Base-by-base conservation (phyloP, 768 basidiomycete genomes). In the Serendipita sp. region DNA sequence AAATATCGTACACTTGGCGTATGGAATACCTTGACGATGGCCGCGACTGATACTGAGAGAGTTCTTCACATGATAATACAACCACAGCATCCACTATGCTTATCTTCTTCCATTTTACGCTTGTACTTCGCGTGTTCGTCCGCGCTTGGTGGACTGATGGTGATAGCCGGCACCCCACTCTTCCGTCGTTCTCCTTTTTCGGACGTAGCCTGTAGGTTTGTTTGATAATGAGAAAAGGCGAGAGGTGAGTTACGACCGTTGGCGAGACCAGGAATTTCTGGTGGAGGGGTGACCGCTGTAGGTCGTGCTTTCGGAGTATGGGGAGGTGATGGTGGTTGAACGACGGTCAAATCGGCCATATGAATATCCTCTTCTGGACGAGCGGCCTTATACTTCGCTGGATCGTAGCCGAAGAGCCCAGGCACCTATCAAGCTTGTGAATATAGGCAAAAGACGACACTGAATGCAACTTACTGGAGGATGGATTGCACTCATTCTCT, bases 341-440 rank as follows among this genome's bases (percentile, higher is more conserved):
- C 69, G 55, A 67, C 64, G 50, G 43, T 11, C 16, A 88, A 85
- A 67, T 88, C 86, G 69, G 81, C 78, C 83, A 87, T 81, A 18
- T 77, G 78, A 58, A 86, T 83, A 62, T 69, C 79, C 29, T 73
- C 70, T 34, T 74, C 74, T 23, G 64, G 69, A 53, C 75, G 78
- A 66, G 76, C 75, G 8, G 78, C 77, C 5, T 83, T 81, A 69
- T 85, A 83, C 73, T 90, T 91, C 4, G 83, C 76, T 63, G 81
- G 79, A 69, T 90, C 85, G 71, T 78, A 91, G 3, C 84, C 88
- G 72, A 91, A 91, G 48, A 87, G 90, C 18, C 88, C 88, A 6
- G 89, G 87, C 16, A 87, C 86, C 88, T 88, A 64, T 65, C 31
- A 31, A 43, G 53, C 5, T 40, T 3, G 52, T 53, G 6, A 43